Evolutionary conservation across 441 rosid species (phyloP), one percentile per base, ranked within the genome.

Genomic region (Adansonia madagascariensis): DNA sequence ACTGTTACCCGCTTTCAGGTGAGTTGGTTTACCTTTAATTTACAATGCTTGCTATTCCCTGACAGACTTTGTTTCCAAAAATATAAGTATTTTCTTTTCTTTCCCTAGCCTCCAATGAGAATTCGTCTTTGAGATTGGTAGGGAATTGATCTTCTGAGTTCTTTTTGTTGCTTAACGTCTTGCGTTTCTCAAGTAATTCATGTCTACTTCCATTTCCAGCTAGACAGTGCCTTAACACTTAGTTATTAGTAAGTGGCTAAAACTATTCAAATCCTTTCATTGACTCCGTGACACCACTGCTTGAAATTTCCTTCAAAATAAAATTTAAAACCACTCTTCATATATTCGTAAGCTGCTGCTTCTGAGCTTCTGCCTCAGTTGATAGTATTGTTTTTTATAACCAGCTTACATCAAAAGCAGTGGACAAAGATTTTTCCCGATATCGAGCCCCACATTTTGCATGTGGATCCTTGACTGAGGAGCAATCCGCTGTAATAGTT

Each of bases 1-100:
- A 85, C 87, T 15, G 87, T 87, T 78, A 68, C 77, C 79, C 86
- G 79, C 78, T 92, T 92, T 84, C 89, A 90, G 97, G 98, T 94
- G 47, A 78, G 87, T 80, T 56, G 46, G 22, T 65, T 66, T 31
- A 31, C 71, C 61, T 69, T 49, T 59, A 35, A 24, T 75, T 3
- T 56, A 22, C 65, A 63, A 44, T 71, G 66, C 43, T 53, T 52
- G 63, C 44, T 20, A 15, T 31, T 74, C 41, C 43, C 47, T 20
- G 14, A 22, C 55, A 20, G 49, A 53, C 75, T 71, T 71, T 31
- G 43, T 41, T 56, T 6, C 61, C 64, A 67, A 67, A 35, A 10
- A 10, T 18, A 39, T 64, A 35, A 64, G 41, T 39, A 39, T 64
- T 64, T 62, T 15, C 11, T 64, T 35, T 64, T 64, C 49, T 64